phyloP scores from a whole-genome alignment of 2,329 filamentous ascomycete species.

The Calonectria montana region DNA sequence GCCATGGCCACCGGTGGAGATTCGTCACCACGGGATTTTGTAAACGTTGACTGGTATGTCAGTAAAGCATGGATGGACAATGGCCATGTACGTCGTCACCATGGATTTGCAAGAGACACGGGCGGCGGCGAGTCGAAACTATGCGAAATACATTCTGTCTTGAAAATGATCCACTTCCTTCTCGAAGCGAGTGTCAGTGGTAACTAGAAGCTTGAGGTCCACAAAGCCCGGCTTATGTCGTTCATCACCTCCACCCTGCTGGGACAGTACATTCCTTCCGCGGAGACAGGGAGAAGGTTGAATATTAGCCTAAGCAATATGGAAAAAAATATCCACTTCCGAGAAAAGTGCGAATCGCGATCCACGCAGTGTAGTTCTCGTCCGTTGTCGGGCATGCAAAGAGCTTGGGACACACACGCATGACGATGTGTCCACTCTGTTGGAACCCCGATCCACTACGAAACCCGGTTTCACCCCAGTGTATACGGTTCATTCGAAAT shows the following conservation, averaged over 20 bases:
- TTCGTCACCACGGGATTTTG: background rate
- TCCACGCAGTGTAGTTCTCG: background rate
- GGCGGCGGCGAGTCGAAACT: background rate
- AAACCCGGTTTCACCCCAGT: background rate
- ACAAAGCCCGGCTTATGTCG: background rate
- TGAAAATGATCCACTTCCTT: background rate
- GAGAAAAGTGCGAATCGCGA: background rate
- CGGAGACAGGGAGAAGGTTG: background rate
- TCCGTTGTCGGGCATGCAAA: background rate
- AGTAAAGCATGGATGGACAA: background rate
- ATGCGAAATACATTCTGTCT: background rate
- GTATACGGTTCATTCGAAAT: background rate
- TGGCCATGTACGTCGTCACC: background rate
- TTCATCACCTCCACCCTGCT: background rate
- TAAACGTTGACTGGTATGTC: too few species aligned
- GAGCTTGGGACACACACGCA: background rate
- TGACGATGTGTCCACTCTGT: background rate
- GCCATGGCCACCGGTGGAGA: background rate
- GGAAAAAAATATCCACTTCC: background rate
- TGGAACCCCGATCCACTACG: background rate
- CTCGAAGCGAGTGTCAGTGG: background rate
- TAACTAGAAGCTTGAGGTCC: background rate
- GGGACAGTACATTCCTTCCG: background rate
- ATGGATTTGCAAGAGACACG: background rate
- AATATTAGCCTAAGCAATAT: background rate